phyloP scores from a whole-genome alignment of 2,329 filamentous ascomycete species.

The Mycosphaerelloides madeirae region DNA sequence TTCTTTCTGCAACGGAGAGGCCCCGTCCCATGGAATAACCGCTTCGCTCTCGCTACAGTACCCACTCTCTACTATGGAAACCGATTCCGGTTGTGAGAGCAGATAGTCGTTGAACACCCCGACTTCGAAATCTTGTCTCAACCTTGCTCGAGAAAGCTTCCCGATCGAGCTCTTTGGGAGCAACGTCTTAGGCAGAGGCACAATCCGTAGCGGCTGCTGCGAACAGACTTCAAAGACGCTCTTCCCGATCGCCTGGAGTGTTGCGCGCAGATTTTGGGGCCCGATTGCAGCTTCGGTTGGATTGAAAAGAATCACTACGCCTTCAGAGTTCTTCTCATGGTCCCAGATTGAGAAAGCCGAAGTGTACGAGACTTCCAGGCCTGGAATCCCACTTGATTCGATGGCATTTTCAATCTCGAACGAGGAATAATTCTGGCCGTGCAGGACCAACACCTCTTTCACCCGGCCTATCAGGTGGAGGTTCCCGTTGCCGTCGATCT shows the following conservation, averaged over 20 bases:
- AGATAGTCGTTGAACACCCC: too few relatives aligned
- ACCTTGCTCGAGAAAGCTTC: too few relatives aligned
- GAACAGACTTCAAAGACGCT: constrained; percentile 16
- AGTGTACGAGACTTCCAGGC: constrained; percentile 14
- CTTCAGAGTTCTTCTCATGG: constrained; percentile 18
- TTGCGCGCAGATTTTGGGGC: constrained; percentile 13
- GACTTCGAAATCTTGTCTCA: too few relatives aligned
- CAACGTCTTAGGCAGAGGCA: constrained; percentile 16
- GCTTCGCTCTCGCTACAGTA: too few relatives aligned
- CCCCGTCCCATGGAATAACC: too few relatives aligned
- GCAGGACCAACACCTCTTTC: constrained; percentile 23
- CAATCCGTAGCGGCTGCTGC: constrained; percentile 17
- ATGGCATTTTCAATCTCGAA: constrained; percentile 23
- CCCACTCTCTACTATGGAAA: too few relatives aligned
- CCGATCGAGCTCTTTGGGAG: too few relatives aligned
- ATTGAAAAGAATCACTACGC: constrained; percentile 20
- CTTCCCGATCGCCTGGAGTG: constrained; percentile 16
- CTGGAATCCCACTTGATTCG: constrained; percentile 14
- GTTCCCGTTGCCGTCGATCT: constrained; percentile 18
- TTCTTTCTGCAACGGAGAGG: too few relatives aligned
- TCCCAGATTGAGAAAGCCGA: constrained; percentile 21
- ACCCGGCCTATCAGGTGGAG: constrained; percentile 18
- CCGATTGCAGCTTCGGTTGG: constrained; percentile 19
- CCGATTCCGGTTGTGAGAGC: too few relatives aligned
- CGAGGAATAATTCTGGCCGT: constrained; percentile 22